Evolutionary conservation across 1,284 basidiomycete genomes (phyloP).

Genomic region (Trichosporon faecale): DNA sequence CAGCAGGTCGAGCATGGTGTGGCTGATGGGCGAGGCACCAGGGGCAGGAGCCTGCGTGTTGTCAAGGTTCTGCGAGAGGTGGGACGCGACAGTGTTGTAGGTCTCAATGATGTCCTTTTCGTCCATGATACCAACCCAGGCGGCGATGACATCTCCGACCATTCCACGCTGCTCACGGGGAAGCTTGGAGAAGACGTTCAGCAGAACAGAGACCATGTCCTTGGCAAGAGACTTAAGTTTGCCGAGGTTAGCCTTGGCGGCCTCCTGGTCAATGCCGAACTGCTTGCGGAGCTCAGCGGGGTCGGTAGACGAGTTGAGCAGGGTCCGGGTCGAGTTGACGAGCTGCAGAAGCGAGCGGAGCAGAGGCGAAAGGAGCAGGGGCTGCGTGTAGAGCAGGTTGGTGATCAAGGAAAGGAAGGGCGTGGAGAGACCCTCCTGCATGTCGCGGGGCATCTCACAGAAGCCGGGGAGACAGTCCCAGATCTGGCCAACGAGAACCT

Average conservation of each 20-base stretch:
- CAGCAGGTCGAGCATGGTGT: slow-evolving; percentile 86
- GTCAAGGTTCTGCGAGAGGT: slow-evolving; percentile 70
- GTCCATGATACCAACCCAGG: slow-evolving; percentile 80
- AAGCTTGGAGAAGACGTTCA: slow-evolving; percentile 92
- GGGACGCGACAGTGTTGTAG: slow-evolving; percentile 71
- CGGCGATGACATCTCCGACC: slow-evolving; percentile 83
- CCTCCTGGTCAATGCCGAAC: slow-evolving; percentile 59
- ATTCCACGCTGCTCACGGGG: slow-evolving; percentile 70
- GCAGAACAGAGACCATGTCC: slow-evolving; percentile 90
- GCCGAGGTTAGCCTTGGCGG: slow-evolving; percentile 66
- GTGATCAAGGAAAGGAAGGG: slow-evolving; percentile 83
- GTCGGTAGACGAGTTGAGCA: slow-evolving; percentile 54
- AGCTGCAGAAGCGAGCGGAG: slow-evolving; percentile 76
- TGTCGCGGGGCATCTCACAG: slow-evolving; percentile 79
- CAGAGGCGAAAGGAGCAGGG: slow-evolving; percentile 74
- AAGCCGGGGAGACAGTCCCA: slow-evolving; percentile 69
- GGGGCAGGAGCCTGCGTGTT: slow-evolving; percentile 44
- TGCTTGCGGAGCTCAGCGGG: slow-evolving; percentile 55
- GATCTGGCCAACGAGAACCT: slow-evolving; percentile 84
- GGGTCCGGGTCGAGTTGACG: slow-evolving; percentile 62
- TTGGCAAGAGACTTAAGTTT: slow-evolving; percentile 77
- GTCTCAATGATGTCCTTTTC: slow-evolving; percentile 74
- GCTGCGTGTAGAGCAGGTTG: slow-evolving; percentile 84
- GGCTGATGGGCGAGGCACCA: slow-evolving; percentile 57
- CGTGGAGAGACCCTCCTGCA: slow-evolving; percentile 61